These are phyloP conservation scores for Trichoderma afroharzianum DNA, from an alignment of 2,329 filamentous ascomycete genomes.

Conservation along the genomic window DNA sequence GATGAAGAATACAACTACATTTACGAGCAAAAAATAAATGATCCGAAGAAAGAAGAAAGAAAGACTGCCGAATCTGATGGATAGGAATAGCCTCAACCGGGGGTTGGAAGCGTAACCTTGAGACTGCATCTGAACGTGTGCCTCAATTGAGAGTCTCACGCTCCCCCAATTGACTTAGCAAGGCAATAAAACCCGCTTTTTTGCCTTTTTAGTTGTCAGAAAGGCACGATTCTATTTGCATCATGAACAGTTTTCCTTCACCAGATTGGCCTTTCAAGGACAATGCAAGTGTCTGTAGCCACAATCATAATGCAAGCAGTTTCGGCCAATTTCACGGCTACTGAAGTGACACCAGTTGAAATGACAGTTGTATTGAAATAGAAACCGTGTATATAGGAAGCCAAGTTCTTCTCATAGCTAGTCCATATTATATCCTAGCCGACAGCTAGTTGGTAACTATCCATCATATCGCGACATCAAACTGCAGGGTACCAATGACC, in stretches of 20 bases:
- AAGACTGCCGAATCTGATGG: background rate
- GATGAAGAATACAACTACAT: background rate
- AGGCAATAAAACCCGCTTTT: conserved; percentile 21
- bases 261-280: background rate
- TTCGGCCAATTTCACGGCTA: too few species aligned
- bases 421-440: too few species aligned
- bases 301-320: background rate
- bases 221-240: background rate
- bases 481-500: background rate
- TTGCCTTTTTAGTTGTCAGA: background rate
- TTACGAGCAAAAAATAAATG: background rate
- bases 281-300: too few species aligned
- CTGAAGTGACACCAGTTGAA: too few species aligned
- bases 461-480: background rate
- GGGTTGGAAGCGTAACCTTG: conserved; percentile 55
- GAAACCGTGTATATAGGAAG: background rate
- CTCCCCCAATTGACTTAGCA: conserved; percentile 52
- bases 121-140: conserved; percentile 34
- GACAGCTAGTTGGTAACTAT: too few species aligned
- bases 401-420: background rate
- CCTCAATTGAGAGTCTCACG: conserved; percentile 60
- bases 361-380: too few species aligned
- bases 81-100: conserved; percentile 41
- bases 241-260: background rate
- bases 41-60: background rate